Evolutionary conservation across 306 rosid species (phyloP).

Genomic region (Erythrophleum fordii): DNA sequence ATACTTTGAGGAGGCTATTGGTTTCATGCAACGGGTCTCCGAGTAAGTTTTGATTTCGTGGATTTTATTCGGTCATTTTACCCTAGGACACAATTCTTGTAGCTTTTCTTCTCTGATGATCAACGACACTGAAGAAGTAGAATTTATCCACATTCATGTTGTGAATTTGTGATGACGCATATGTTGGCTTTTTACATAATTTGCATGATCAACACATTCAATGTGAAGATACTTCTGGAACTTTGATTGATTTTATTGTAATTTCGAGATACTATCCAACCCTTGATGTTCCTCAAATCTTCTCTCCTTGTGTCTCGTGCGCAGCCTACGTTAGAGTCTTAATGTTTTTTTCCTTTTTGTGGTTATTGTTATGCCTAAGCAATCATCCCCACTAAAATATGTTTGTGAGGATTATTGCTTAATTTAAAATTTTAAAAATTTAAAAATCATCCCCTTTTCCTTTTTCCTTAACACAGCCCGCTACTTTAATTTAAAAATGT

Average conservation of each 20-base stretch:
- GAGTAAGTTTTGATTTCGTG: constrained; percentile 38
- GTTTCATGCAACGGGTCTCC: constrained; percentile 13
- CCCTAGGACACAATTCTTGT: background rate
- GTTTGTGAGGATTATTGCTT: no score
- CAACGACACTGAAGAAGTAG: background rate
- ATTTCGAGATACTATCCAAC: no score
- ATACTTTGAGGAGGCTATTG: background rate
- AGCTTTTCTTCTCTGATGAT: constrained; percentile 17
- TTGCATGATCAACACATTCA: background rate
- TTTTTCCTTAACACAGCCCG: no score
- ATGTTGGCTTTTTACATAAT: background rate
- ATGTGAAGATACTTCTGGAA: background rate
- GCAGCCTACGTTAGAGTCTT: background rate
- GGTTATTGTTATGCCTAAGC: background rate
- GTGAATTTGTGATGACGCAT: background rate
- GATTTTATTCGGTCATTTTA: constrained; percentile 12
- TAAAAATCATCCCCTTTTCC: no score
- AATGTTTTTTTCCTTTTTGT: background rate
- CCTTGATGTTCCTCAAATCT: background rate
- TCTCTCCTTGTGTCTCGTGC: constrained; percentile 26
- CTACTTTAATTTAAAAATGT: no score
- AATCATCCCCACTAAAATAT: background rate
- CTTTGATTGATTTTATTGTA: background rate
- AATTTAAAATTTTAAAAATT: no score
- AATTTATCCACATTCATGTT: background rate